Base-by-base conservation (phyloP, 2,329 filamentous ascomycete genomes). In the Ophiocordyceps camponoti-rufipedis region DNA sequence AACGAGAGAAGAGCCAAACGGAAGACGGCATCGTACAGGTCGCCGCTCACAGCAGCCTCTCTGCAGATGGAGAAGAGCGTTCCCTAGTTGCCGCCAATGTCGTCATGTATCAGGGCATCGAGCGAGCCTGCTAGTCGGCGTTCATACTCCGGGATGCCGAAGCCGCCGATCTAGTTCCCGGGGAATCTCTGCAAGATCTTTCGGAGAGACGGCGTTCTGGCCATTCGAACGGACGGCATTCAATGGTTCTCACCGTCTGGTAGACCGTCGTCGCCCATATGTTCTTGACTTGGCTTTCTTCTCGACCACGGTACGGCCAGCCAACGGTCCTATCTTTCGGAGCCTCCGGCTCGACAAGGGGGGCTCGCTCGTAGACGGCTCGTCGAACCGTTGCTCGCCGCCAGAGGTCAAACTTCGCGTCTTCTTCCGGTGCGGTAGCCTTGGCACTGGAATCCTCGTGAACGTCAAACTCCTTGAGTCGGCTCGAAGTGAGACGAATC, bases 1-100 rank as follows among this genome's bases (percentile, higher is more conserved):
- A 54, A 54, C 0, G 49, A 44, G 1, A 50, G 40, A 4, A 55
- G 9, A 9, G 45, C 47, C 0, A 56, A 29, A 1, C 47, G 13
- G 45, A 55, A 44, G n/a, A 38, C 32, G 12, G 18, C 8, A 11
- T 29, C 0, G 9, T 3, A 16, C 2, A 28, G 16, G 23, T 44
- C 28, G 19, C 42, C 31, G 18, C 12, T 41, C 2, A n/a, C 13
- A 12, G n/a, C n/a, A n/a, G 7, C 41, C 31, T 11, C 12, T 19
- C 10, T 31, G 38, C 13, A 54, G 7, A 47, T 31, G 10, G 13
- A 43, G 12, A 51, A 31, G 4, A 51, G 11, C 11, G n/a, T 28
- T 1, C 49, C 46, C 38, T 39, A 48, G n/a, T 44, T 32, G 2
- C 31, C 43, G 10, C 32, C 32, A 14, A 50, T 44, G 0, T 42